A percentile compares a stretch with the other conserved stretches of the same genome.
Evolutionary conservation across 164 flowering plant species (phyloP).

Genomic region (Piper longum): DNA sequence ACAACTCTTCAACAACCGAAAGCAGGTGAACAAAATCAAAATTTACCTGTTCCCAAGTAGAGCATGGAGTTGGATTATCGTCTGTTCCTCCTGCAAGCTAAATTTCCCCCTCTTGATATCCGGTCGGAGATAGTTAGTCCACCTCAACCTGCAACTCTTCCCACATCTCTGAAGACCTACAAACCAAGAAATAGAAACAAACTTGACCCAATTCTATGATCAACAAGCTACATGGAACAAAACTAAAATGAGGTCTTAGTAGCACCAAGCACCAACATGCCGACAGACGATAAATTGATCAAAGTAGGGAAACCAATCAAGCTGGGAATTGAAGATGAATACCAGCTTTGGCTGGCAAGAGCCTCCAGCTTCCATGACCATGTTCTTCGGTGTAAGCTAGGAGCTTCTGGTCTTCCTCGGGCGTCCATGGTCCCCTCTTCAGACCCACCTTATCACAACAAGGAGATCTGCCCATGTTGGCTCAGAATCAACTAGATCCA

Average conservation of each 20-base stretch:
- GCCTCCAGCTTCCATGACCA: slow-evolving; percentile 97
- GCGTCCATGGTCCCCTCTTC: slow-evolving; percentile 97
- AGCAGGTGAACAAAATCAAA: background rate
- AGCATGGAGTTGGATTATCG: slow-evolving; percentile 96
- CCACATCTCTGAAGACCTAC: slow-evolving; percentile 88
- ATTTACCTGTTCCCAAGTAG: slow-evolving; percentile 82
- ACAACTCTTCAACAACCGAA: background rate
- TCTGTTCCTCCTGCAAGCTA: slow-evolving; percentile 83
- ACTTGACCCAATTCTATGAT: background rate
- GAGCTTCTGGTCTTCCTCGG: slow-evolving; percentile 93
- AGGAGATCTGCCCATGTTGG: slow-evolving; percentile 61
- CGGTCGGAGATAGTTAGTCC: slow-evolving; percentile 90
- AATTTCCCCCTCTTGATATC: slow-evolving; percentile 93
- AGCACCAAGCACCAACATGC: background rate
- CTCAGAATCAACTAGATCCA: background rate
- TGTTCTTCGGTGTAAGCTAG: slow-evolving; percentile 86
- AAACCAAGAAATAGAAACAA: background rate
- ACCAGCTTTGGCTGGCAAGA: slow-evolving; percentile 91
- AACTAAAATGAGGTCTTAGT: background rate
- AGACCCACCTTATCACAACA: slow-evolving; percentile 83
- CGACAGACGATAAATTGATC: too few relatives aligned
- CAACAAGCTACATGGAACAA: background rate
- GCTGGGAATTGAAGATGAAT: background rate
- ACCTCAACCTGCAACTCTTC: slow-evolving; percentile 85
- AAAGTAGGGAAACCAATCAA: too few relatives aligned